Evolutionary conservation across 495 filamentous ascomycete species (phyloP).

Genomic region (Corynascus novoguineensis): DNA sequence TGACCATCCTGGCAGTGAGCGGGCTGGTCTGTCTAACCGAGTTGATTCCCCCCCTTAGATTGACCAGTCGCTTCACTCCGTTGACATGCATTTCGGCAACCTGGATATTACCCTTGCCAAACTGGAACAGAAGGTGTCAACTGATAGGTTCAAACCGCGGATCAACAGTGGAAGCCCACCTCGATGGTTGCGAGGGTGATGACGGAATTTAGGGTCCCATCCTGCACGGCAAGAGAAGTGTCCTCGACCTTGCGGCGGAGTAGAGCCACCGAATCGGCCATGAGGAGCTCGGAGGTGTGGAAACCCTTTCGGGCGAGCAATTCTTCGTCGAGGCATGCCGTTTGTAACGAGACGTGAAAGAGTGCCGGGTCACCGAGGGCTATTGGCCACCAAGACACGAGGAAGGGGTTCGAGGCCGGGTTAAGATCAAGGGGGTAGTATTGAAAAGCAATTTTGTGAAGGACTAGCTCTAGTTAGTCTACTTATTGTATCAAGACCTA

Average conservation of each 20-base stretch:
- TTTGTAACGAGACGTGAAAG: slow-evolving; percentile 50
- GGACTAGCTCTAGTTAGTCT: slow-evolving; percentile 32
- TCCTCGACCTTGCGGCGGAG: slow-evolving; percentile 42
- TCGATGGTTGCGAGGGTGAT: slow-evolving; percentile 50
- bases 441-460: slow-evolving; percentile 50
- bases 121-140: slow-evolving; percentile 30
- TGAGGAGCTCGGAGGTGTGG: slow-evolving; percentile 43
- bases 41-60: slow-evolving; percentile 45
- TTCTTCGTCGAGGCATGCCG: slow-evolving; percentile 51
- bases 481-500: neutral
- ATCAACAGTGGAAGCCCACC: slow-evolving; percentile 24
- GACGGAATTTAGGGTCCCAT: slow-evolving; percentile 51
- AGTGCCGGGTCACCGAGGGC: slow-evolving; percentile 47
- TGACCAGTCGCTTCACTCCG: slow-evolving; percentile 44
- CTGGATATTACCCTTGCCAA: slow-evolving; percentile 45
- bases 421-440: slow-evolving; percentile 51
- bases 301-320: slow-evolving; percentile 44
- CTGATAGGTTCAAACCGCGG: neutral
- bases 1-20: slow-evolving; percentile 48
- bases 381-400: slow-evolving; percentile 52
- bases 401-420: slow-evolving; percentile 45
- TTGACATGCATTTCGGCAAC: slow-evolving; percentile 45
- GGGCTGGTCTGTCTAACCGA: slow-evolving; percentile 43
- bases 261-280: slow-evolving; percentile 47
- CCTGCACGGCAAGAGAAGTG: slow-evolving; percentile 42